These are phyloP conservation scores for Monosporozyma unispora DNA, from an alignment of 805 yeast species.

Conservation along the genomic window DNA sequence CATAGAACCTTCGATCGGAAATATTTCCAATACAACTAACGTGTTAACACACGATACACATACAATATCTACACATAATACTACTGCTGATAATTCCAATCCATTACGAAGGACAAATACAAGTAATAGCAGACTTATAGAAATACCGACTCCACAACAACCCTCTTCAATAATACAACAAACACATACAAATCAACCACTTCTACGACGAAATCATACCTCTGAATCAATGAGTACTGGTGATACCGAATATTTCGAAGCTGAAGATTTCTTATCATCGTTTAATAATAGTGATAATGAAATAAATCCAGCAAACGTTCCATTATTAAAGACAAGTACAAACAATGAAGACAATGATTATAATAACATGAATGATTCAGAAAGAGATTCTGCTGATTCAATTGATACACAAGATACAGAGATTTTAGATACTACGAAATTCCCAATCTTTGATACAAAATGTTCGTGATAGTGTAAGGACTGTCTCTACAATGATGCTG, in stretches of 20 bases:
- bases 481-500: conserved; percentile 1
- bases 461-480: conserved; percentile 1
- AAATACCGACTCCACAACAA: background rate
- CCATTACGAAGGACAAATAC: background rate
- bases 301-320: background rate
- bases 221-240: background rate
- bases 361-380: background rate
- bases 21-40: background rate
- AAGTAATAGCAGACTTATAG: background rate
- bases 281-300: too few relatives aligned
- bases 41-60: background rate
- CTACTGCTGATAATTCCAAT: background rate
- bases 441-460: conserved; percentile 2
- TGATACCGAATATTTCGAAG: conserved; percentile 3
- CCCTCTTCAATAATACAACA: background rate
- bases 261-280: background rate
- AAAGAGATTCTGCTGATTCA: conserved; percentile 1
- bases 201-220: conserved; percentile 1
- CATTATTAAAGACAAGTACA: background rate
- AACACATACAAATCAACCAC: background rate
- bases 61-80: background rate
- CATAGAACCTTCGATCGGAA: background rate
- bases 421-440: conserved; percentile 3
- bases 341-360: background rate
- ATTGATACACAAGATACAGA: conserved; percentile 6